phyloP scores from a whole-genome alignment of 306 rosid genomes.

The Abrus precatorius region DNA sequence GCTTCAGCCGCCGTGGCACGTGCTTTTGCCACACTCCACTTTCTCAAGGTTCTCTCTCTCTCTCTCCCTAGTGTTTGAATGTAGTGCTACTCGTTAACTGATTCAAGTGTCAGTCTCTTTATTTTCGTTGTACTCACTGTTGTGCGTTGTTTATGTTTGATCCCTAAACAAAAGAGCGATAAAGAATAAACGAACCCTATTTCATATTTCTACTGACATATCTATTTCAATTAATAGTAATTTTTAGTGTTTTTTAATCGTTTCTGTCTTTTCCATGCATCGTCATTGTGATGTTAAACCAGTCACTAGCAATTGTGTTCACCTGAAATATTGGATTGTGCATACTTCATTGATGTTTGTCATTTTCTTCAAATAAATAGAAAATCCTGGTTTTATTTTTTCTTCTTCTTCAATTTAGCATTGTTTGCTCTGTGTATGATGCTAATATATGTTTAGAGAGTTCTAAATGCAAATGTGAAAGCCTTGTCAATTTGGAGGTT shows the following conservation, averaged over 20 bases:
- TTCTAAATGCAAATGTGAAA: background rate
- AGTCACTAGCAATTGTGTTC: background rate
- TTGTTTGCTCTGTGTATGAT: slow-evolving; percentile 7
- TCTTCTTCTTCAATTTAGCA: background rate
- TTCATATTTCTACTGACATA: background rate
- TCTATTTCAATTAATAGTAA: background rate
- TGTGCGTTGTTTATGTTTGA: background rate
- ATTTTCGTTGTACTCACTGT: background rate
- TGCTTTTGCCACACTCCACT: background rate
- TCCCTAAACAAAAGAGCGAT: background rate
- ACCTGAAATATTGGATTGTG: background rate
- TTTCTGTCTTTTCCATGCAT: slow-evolving; percentile 1
- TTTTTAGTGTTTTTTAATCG: background rate
- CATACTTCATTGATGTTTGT: background rate
- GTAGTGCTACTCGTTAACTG: background rate
- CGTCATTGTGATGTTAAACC: background rate
- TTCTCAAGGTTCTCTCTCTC: slow-evolving; percentile 30
- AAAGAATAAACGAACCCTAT: slow-evolving; percentile 11
- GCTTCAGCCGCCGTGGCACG: slow-evolving; percentile 37
- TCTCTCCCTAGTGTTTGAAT: background rate
- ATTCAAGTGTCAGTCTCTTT: background rate
- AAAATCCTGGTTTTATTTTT: background rate
- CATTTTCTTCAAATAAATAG: background rate
- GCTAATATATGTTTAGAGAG: background rate
- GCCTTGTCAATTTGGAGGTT: slow-evolving; percentile 12